Base-by-base conservation (phyloP, 1,139 yeast genomes). In the Debaryomyces psychrophilus region DNA sequence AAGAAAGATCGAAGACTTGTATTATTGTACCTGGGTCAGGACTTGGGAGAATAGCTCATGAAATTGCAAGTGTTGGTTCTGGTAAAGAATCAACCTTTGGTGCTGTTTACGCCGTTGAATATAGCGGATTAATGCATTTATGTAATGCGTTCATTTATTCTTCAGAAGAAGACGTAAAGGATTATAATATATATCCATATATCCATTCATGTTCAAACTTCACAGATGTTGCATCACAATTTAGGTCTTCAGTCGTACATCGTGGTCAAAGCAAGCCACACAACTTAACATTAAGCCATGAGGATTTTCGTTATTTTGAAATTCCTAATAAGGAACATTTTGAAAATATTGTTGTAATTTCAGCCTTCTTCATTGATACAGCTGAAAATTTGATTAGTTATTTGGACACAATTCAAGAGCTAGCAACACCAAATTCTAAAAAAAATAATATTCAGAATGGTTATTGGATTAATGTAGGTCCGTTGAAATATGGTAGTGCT, bases 401-500 rank as follows among this genome's bases (percentile, higher is more conserved):
- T 60, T 64, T 90, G 40, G 87, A 85, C 44, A 66, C 84, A 1
- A 81, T 90, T 31, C 76, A 76, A 45, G 58, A 66, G 11, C 61
- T 87, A 41, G 61, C 77, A 2, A 56, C 61, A 4, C 73, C 75
- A n/a, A 67, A 67, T 5, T 5, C 5, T 3, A 71, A 69, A 22
- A 54, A 53, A 29, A 48, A 48, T 28, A 47, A 48, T 3, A 50
- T 59, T n/a, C 64, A 69, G 31, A 65, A 68, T 8, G 82, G 87
- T 0, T 73, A 74, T 45, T 90, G 96, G 97, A 82, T 90, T 51
- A 90, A 90, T 60, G 76, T 82, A 15, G 97, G 97, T 0, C 97
- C 97, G 0, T 71, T 90, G 50, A 90, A 90, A 63, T 90, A 90
- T 66, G 97, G 97, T 0, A 82, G 90, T 3, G 90, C 92, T 1